phyloP scores from a whole-genome alignment of 2,329 filamentous ascomycete species.

The Basipetospora chlamydospora region DNA sequence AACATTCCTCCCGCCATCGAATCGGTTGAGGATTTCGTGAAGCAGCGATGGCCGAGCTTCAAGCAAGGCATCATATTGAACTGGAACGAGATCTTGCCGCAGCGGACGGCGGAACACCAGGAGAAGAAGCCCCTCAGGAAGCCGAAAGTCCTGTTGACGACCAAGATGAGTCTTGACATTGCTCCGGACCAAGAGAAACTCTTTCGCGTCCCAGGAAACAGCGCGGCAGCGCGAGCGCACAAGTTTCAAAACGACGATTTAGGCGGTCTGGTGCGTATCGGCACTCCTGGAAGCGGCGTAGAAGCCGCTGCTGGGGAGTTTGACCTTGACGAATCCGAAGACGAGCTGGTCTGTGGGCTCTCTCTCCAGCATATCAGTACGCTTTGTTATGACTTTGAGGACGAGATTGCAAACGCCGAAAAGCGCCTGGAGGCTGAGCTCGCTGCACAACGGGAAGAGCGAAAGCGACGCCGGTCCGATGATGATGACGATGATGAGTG shows the following conservation, averaged over 20 bases:
- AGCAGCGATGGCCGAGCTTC: constrained; percentile 70
- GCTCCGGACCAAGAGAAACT: constrained; percentile 73
- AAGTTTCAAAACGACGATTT: constrained; percentile 37
- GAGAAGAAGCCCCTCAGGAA: constrained; percentile 67
- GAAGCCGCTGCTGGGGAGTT: constrained; percentile 22
- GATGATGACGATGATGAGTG: constrained; percentile 43
- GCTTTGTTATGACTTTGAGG: constrained; percentile 37
- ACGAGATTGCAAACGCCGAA: constrained; percentile 5
- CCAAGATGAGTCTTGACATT: constrained; percentile 78
- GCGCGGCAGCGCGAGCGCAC: constrained; percentile 16
- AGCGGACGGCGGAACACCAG: constrained; percentile 63
- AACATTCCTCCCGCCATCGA: constrained; percentile 56
- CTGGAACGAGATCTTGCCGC: constrained; percentile 72
- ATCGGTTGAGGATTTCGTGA: constrained; percentile 60
- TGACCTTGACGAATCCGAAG: constrained; percentile 35
- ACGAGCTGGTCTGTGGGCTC: constrained; percentile 58
- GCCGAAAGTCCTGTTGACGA: constrained; percentile 69
- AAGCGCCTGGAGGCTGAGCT: background rate
- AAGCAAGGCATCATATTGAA: constrained; percentile 58
- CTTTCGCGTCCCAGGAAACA: constrained; percentile 47
- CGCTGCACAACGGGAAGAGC: constrained; percentile 1
- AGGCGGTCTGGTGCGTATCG: constrained; percentile 31
- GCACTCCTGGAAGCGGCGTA: constrained; percentile 22
- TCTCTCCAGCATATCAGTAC: constrained; percentile 70
- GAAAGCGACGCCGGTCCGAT: constrained; percentile 8